Conservation (phyloP, 306 rosid genomes). For the Castanea crenata region DNA sequence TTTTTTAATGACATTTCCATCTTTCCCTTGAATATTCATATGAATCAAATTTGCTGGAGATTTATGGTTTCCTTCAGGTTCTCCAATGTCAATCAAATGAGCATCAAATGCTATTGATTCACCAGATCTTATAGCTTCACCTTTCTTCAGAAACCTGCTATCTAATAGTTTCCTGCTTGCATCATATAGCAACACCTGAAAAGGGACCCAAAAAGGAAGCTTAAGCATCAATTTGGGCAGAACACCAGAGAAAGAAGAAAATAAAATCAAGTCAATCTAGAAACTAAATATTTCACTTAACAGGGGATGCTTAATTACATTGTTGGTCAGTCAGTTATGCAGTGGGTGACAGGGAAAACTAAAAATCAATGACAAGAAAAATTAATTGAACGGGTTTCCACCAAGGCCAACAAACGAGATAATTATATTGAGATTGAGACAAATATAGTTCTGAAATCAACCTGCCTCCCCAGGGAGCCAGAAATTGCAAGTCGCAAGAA, state of each 20-base stretch:
- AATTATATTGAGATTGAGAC: neutral
- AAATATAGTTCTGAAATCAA: conserved; percentile 26
- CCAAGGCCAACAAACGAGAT: neutral
- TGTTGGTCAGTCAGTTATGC: conserved; percentile 9
- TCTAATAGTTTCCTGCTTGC: conserved; percentile 48
- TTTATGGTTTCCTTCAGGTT: conserved; percentile 44
- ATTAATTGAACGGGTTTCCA: neutral
- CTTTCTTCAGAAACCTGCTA: conserved; percentile 57
- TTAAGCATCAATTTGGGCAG: conserved; percentile 4
- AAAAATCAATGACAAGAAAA: conserved; percentile 6
- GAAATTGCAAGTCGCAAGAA: conserved; percentile 46
- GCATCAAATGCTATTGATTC: conserved; percentile 50
- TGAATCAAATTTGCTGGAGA: conserved; percentile 31
- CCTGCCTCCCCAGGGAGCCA: conserved; percentile 68
- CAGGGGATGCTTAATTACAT: conserved; percentile 1
- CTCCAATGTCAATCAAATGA: conserved; percentile 70
- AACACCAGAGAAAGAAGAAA: conserved; percentile 4
- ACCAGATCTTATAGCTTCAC: conserved; percentile 56
- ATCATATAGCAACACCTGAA: conserved; percentile 65
- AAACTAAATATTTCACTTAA: neutral
- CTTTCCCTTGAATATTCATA: conserved; percentile 25
- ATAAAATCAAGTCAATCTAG: neutral
- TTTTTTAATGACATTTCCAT: conserved; percentile 26
- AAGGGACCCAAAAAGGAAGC: conserved; percentile 14
- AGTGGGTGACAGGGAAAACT: conserved; percentile 17